A percentile compares a stretch with the other conserved stretches of the same genome.
Evolutionary conservation across 805 yeast species (phyloP).

Genomic region (Candida xyloterini): DNA sequence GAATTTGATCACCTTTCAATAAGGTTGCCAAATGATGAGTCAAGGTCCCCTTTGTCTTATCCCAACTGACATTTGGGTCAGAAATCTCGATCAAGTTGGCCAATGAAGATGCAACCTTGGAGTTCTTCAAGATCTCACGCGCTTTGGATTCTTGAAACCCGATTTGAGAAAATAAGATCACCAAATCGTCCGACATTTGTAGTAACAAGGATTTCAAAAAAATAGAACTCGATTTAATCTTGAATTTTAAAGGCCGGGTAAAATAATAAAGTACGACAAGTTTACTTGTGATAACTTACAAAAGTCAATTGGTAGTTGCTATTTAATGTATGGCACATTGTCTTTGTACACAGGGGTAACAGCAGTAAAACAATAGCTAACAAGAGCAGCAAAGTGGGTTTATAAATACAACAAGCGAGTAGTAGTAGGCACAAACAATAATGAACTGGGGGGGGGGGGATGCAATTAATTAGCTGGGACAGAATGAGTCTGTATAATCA

Average conservation of each 20-base stretch:
- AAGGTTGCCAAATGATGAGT: slow-evolving; percentile 77
- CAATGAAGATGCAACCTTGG: slow-evolving; percentile 74
- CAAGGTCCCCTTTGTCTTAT: slow-evolving; percentile 59
- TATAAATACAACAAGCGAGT: slow-evolving; percentile 1
- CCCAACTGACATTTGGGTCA: slow-evolving; percentile 37
- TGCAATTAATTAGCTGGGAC: slow-evolving; percentile 9
- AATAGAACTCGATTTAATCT: background rate
- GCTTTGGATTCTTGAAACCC: slow-evolving; percentile 75
- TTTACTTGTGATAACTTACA: background rate
- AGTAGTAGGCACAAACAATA: background rate
- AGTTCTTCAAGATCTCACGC: slow-evolving; percentile 79
- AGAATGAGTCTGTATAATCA: slow-evolving; percentile 10
- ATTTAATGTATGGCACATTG: background rate
- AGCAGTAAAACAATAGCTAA: slow-evolving; percentile 3
- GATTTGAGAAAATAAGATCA: slow-evolving; percentile 38
- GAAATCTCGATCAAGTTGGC: slow-evolving; percentile 53
- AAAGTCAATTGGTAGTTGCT: background rate
- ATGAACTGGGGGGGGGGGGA: background rate
- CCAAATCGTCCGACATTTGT: slow-evolving; percentile 23
- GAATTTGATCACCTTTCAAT: slow-evolving; percentile 55
- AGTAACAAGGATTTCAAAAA: background rate
- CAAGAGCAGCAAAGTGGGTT: background rate
- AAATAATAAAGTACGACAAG: background rate
- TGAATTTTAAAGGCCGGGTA: slow-evolving; percentile 3
- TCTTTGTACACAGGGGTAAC: background rate